Conservation (phyloP, 257 asterid genomes). For the Ilex asprella region DNA sequence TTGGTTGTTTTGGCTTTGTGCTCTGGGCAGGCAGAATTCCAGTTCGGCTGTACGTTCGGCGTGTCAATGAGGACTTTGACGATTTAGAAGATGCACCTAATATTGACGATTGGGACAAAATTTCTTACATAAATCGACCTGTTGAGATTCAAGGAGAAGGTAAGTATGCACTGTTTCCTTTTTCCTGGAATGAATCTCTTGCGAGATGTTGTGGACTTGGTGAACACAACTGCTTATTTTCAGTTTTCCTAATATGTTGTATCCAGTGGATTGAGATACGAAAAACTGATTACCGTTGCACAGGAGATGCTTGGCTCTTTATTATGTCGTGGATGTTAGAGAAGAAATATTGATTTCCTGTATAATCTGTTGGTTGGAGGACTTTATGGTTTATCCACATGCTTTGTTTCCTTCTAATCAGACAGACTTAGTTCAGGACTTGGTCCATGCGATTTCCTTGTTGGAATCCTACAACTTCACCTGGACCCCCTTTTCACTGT, state of each 20-base stretch:
- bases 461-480: no score
- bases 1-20: conserved; percentile 14
- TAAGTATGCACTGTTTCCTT: conserved; percentile 16
- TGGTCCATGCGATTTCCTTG: no score
- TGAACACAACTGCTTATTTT: no score
- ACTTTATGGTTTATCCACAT: no score
- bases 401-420: no score
- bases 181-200: neutral
- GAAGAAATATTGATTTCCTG: neutral
- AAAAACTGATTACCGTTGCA: neutral
- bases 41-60: conserved; percentile 73
- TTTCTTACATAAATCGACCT: conserved; percentile 78
- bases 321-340: neutral
- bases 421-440: no score
- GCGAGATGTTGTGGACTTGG: neutral
- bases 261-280: neutral
- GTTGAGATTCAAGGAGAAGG: conserved; percentile 72
- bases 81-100: conserved; percentile 54
- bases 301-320: neutral
- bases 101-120: conserved; percentile 76
- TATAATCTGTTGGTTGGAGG: neutral
- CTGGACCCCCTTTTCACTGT: no score
- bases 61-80: conserved; percentile 45
- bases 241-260: neutral
- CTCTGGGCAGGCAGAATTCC: conserved; percentile 74